Evolutionary conservation across 2,329 filamentous ascomycete species (phyloP), one percentile per base, ranked within the genome.

Genomic region (Hymenoscyphus scutula): DNA sequence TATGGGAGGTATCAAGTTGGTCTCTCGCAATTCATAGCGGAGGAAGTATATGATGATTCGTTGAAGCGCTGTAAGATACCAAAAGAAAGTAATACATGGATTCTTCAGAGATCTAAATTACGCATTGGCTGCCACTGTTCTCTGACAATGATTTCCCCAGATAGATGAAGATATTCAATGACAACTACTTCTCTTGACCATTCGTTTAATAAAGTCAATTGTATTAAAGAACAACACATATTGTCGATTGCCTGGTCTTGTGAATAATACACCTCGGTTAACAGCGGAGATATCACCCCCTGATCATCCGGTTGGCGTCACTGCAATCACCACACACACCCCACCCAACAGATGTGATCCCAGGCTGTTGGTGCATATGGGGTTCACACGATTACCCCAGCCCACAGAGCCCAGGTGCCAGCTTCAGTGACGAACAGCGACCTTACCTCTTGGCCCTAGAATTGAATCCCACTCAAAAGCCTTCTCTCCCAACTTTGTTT

Each of bases 361-460:
- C 45, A 51, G 23, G 45, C 45, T 25, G 45, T 51, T 51, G 45
- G 19, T 51, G 19, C 45, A 51, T 37, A 37, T 37, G 34, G 34
- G 34, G 13, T 37, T 37, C 34, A 17, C 34, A 37, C 34, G 13
- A 51, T 11, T 23, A 51, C 45, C 45, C 45, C 45, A 51, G 45
- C 10, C 45, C 23, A 37, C 34, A 37, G 19, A 25, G 41, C 41
- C 15, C n/a, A 5, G n/a, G 15, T 1, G 2, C 23, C 45, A 23
- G 34, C 23, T 51, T 23, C 45, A 51, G 45, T 51, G 45, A 51
- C 45, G 45, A 51, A 51, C 45, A 23, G 25, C 45, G 13, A 51
- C 45, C 45, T 51, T 19, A 51, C 45, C 45, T 51, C 45, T 51
- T 51, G 45, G 45, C 45, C 45, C 45, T 51, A 25, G 45, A 51